A percentile compares a stretch with the other conserved stretches of the same genome.
Conservation (phyloP, 2,329 filamentous ascomycete species). For the Tolypocladium inflatum region DNA sequence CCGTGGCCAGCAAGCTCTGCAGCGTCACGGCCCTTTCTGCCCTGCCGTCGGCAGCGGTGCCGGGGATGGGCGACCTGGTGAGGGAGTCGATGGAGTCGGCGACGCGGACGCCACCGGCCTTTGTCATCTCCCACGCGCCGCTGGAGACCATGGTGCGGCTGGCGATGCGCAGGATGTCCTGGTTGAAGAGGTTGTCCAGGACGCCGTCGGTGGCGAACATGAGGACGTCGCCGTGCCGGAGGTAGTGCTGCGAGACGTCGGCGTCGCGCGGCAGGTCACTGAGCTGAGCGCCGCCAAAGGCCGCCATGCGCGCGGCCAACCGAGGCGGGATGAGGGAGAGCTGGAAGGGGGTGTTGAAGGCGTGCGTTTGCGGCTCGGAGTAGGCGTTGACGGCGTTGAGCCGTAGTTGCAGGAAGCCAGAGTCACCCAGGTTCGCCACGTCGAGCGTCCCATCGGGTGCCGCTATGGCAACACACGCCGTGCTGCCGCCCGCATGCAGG, state of each 20-base stretch:
- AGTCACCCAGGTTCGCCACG: slow-evolving; percentile 91
- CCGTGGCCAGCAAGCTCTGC: slow-evolving; percentile 69
- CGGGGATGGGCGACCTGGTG: slow-evolving; percentile 16
- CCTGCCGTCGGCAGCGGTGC: slow-evolving; percentile 12
- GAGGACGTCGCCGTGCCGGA: slow-evolving; percentile 89
- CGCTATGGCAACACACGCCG: slow-evolving; percentile 78
- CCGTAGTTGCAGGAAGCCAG: slow-evolving; percentile 80
- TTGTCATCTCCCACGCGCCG: slow-evolving; percentile 63
- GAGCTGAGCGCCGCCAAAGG: slow-evolving; percentile 75
- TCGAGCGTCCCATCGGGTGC: slow-evolving; percentile 66
- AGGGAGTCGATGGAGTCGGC: slow-evolving; percentile 47
- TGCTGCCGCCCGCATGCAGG: slow-evolving; percentile 79
- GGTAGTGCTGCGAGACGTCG: slow-evolving; percentile 62
- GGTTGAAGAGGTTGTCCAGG: slow-evolving; percentile 89
- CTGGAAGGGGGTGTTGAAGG: slow-evolving; percentile 96
- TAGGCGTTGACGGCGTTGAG: slow-evolving; percentile 76
- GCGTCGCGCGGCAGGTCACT: slow-evolving; percentile 80
- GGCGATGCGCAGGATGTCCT: slow-evolving; percentile 76
- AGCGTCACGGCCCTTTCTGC: slow-evolving; percentile 39
- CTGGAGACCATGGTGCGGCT: slow-evolving; percentile 64
- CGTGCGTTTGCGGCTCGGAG: slow-evolving; percentile 84
- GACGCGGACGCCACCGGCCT: slow-evolving; percentile 51
- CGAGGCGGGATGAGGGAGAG: slow-evolving; percentile 77
- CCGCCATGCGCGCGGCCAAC: slow-evolving; percentile 67
- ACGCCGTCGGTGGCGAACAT: slow-evolving; percentile 91